Evolutionary conservation across 768 basidiomycete genomes (phyloP), one percentile per base, ranked within the genome.

Genomic region (Boletus sp.): DNA sequence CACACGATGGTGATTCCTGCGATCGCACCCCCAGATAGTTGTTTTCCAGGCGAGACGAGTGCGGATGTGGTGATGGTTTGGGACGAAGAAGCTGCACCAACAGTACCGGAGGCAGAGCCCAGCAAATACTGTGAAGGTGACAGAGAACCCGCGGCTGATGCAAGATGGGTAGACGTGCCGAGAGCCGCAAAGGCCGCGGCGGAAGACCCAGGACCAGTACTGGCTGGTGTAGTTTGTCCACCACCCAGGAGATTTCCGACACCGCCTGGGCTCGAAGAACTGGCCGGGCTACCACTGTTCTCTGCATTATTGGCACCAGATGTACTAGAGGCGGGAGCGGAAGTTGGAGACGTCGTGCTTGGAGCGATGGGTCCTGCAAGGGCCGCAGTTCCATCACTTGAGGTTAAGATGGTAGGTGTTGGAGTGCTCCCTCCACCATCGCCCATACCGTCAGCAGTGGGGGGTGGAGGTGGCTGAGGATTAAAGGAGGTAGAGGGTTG

Each of bases 11-110:
- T 62, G 42, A 84, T 78, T 37, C 69, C 83, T 9, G 76, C 80
- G 44, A 84, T 77, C 23, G 73, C 77, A 27, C 76, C 81, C 0
- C 57, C 63, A 4, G 82, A 77, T 3, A 81, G 39, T 11, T 69
- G 70, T 19, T 65, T 63, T 44, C 64, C 66, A 34, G 53, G 48
- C n/a, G 54, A 56, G 32, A 55, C 38, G 14, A 52, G 49, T 7
- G 58, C 46, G 14, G 42, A 42, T 27, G 58, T 39, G 11, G 47
- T 37, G 21, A 15, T 21, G 15, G 61, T 64, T 25, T 65, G 40
- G 7, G 43, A 46, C 35, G 70, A 19, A 38, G 53, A 44, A 8
- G 56, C 57, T 21, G 58, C 50, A 30, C 54, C 55, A 41, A 53
- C 48, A 51, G 60, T 52, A 23, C 25, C 25, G 27, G 54, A 45